Evolutionary conservation across 2,329 filamentous ascomycete species (phyloP), one percentile per base, ranked within the genome.

Genomic region (Fusarium equiseti): DNA sequence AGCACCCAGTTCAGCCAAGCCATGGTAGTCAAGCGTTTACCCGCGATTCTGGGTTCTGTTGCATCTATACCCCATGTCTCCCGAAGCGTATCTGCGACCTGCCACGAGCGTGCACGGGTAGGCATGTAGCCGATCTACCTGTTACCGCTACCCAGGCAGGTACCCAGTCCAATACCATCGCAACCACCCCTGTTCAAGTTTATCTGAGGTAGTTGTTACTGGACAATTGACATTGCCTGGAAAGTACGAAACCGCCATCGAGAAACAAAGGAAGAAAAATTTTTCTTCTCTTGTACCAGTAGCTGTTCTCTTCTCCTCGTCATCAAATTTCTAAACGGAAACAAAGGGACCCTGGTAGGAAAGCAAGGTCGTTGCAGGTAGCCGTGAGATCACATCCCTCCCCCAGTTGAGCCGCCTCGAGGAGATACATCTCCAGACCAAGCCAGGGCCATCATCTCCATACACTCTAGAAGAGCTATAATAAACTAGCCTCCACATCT

Each of bases 31-130:
- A 51, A 22, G 66, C 26, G 46, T 32, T 31, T 51, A 68, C 59
- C 66, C 66, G 64, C 53, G 48, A 42, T 43, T 55, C 32, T 51
- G 63, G 63, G 49, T 62, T 42, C 44, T 44, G 18, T 32, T 44
- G 26, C 43, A 55, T 29, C 27, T 35, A 44, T 38, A 35, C 31
- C 48, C 48, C 48, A 51, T 51, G 48, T 51, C 48, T 66, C 32
- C 53, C 48, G 63, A 31, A 42, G 52, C 49, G 62, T 66, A 66
- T 66, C 63, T 66, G 62, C 63, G 45, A 66, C 55, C 45, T 66
- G 20, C 63, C 49, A 62, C 40, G 38, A 52, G 49, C 31, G 26
- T 15, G 20, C 26, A 63, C 59, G 49, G 59, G 32, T 59, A 62
- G 50, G 63, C 55, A 67, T 44, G 63, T 51, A 56, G 24, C 63